These are phyloP conservation scores for Claviceps monticola DNA, from an alignment of 2,329 filamentous ascomycete genomes.

Conservation along the genomic window DNA sequence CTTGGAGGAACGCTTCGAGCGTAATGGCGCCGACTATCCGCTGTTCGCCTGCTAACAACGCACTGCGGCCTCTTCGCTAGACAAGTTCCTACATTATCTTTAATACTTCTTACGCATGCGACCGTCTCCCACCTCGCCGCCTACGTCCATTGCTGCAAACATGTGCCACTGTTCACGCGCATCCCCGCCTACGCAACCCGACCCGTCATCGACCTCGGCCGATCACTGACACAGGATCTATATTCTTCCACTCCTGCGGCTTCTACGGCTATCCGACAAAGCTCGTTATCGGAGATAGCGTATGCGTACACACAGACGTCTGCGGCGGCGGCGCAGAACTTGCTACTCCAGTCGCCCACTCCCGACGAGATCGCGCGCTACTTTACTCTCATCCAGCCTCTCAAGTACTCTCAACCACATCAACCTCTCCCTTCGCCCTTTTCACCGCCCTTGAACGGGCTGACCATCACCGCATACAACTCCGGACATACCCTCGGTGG, in stretches of 20 bases:
- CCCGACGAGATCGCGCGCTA: constrained; percentile 83
- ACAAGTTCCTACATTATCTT: constrained; percentile 79
- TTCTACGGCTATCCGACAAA: constrained; percentile 64
- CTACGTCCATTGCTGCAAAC: constrained; percentile 92
- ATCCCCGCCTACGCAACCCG: constrained; percentile 91
- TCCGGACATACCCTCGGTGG: constrained; percentile 91
- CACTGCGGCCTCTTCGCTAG: constrained; percentile 28
- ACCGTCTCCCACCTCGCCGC: constrained; percentile 85
- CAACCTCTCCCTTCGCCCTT: constrained; percentile 78
- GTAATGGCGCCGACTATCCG: background rate
- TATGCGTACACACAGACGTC: constrained; percentile 40
- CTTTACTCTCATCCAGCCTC: constrained; percentile 76
- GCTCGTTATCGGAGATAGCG: constrained; percentile 52
- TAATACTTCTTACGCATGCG: constrained; percentile 89
- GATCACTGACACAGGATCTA: constrained; percentile 80
- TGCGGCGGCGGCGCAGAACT: constrained; percentile 34
- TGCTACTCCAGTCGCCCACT: constrained; percentile 57
- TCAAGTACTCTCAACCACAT: constrained; percentile 95
- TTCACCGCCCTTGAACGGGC: constrained; percentile 75
- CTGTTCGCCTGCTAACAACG: constrained; percentile 10
- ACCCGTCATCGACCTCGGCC: constrained; percentile 84
- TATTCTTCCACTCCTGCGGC: constrained; percentile 85
- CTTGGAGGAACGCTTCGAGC: background rate
- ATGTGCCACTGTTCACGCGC: constrained; percentile 80
- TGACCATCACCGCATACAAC: constrained; percentile 93